A percentile compares a stretch with the other conserved stretches of the same genome.
Conservation (phyloP, 2,329 filamentous ascomycete genomes). For the Exophiala oligosperma region DNA sequence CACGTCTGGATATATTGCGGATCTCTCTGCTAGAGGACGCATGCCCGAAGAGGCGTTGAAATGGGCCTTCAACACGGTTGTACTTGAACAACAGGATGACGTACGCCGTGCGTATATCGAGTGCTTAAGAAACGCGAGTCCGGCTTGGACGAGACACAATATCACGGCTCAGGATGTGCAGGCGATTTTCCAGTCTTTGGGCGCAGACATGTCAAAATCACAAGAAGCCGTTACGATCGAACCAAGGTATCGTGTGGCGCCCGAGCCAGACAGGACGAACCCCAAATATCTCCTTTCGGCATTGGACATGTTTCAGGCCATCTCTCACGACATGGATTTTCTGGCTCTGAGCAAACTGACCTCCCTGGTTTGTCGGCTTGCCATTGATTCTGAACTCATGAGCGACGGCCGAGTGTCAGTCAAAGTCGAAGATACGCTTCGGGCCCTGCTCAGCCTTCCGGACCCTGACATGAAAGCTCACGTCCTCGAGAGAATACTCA, state of each 20-base stretch:
- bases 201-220: constrained; percentile 22
- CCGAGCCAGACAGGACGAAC: constrained; percentile 8
- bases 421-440: constrained; percentile 22
- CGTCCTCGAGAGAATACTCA: constrained; percentile 22
- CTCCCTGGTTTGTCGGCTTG: constrained; percentile 24
- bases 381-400: constrained; percentile 24
- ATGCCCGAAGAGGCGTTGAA: constrained; percentile 65
- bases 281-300: constrained; percentile 22
- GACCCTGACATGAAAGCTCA: constrained; percentile 15
- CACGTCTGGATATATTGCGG: constrained; percentile 61
- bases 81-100: constrained; percentile 53
- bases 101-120: constrained; percentile 63
- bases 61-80: constrained; percentile 56
- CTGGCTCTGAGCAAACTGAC: constrained; percentile 24
- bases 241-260: constrained; percentile 11
- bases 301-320: constrained; percentile 19
- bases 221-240: constrained; percentile 17
- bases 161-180: constrained; percentile 22
- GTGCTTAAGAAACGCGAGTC: constrained; percentile 49
- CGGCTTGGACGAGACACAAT: constrained; percentile 26
- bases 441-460: constrained; percentile 17
- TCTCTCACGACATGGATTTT: constrained; percentile 28
- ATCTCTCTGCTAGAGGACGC: constrained; percentile 47
- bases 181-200: constrained; percentile 20
- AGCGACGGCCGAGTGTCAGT: constrained; percentile 16